These are phyloP conservation scores for Mallotus nudiflorus DNA, from an alignment of 345 rosid genomes.

Conservation along the genomic window DNA sequence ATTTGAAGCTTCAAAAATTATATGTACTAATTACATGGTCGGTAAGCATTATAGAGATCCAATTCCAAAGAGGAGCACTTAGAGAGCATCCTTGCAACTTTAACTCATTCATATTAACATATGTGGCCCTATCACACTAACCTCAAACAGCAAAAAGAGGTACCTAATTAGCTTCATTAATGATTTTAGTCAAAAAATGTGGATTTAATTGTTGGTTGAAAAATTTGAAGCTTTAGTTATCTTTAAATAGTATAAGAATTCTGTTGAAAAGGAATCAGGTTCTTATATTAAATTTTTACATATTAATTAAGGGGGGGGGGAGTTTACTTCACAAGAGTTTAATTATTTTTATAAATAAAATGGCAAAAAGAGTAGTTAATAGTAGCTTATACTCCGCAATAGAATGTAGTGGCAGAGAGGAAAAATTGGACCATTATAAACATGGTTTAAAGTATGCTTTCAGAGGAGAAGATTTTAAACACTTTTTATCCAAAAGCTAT, in stretches of 20 bases:
- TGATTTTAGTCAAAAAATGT: background rate
- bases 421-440: too few species aligned
- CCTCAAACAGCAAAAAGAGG: background rate
- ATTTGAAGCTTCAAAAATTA: too few species aligned
- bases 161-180: background rate
- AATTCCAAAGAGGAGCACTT: too few species aligned
- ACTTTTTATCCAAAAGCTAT: too few species aligned
- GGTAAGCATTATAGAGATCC: too few species aligned
- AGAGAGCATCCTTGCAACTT: too few species aligned
- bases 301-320: background rate
- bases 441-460: too few species aligned
- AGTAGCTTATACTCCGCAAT: constrained; percentile 1
- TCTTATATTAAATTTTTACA: background rate
- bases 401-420: background rate
- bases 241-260: background rate
- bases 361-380: constrained; percentile 14
- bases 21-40: too few species aligned
- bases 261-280: background rate
- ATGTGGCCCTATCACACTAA: too few species aligned
- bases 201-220: background rate
- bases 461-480: too few species aligned
- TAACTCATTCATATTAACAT: too few species aligned
- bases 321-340: background rate
- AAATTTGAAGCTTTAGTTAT: background rate
- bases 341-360: background rate